phyloP scores from a whole-genome alignment of 768 basidiomycete species.

The Steccherinum ochraceum region DNA sequence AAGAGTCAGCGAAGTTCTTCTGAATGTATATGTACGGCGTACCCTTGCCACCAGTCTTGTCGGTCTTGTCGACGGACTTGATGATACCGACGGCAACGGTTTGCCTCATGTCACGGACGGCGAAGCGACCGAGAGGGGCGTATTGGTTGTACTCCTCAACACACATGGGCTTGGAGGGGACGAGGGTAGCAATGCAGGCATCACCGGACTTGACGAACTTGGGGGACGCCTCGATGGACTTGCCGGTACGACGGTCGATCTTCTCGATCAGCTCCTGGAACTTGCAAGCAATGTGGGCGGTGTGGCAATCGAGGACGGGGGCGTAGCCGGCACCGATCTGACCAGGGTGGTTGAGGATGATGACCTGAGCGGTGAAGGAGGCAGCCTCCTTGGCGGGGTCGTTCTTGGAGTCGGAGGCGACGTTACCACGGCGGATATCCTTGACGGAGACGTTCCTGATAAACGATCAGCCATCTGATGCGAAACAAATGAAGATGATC shows the following conservation, averaged over 20 bases:
- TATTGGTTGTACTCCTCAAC: conserved; percentile 94
- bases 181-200: conserved; percentile 96
- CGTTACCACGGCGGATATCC: conserved; percentile 99
- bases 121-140: conserved; percentile 98
- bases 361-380: conserved; percentile 99
- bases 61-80: conserved; percentile 95
- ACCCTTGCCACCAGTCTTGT: conserved; percentile 86
- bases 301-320: conserved; percentile 99
- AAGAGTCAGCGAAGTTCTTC: neutral
- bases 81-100: conserved; percentile 99
- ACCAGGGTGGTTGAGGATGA: conserved; percentile 99
- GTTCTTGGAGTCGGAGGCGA: conserved; percentile 99
- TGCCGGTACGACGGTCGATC: conserved; percentile 98
- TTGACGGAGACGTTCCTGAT: conserved; percentile 98
- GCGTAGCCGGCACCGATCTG: conserved; percentile 99
- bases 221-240: conserved; percentile 79
- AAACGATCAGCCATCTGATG: neutral
- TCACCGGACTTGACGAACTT: conserved; percentile 99
- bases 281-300: conserved; percentile 99
- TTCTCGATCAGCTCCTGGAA: conserved; percentile 98
- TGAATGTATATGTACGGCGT: conserved; percentile 19
- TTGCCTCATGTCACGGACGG: conserved; percentile 99
- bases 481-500: neutral
- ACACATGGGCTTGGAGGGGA: conserved; percentile 96
- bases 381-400: conserved; percentile 99